phyloP scores from a whole-genome alignment of 305 asterid species.

The Ajuga reptans region DNA sequence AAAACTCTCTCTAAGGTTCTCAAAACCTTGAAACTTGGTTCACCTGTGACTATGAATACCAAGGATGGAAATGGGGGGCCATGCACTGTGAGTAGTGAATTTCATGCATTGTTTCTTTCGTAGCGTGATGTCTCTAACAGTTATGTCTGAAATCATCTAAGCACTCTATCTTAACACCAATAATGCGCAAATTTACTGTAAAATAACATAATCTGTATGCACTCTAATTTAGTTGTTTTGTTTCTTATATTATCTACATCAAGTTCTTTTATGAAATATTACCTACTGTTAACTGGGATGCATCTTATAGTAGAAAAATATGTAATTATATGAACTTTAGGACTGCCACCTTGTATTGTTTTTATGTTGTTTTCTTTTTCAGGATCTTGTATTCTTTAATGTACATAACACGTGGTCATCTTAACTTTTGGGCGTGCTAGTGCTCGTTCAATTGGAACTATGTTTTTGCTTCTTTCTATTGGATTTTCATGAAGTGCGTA shows the following conservation, averaged over 20 bases:
- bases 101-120: conserved; percentile 8
- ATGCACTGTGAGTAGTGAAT: conserved; percentile 64
- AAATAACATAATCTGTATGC: not conserved
- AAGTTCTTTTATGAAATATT: not conserved
- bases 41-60: conserved; percentile 51
- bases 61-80: conserved; percentile 92
- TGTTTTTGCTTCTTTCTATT: conserved; percentile 6
- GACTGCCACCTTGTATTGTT: not conserved
- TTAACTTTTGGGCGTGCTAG: not conserved
- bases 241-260: not conserved
- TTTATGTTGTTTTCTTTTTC: conserved; percentile 9
- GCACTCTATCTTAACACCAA: not conserved
- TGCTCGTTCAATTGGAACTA: conserved; percentile 1
- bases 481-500: not conserved
- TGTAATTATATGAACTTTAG: not conserved
- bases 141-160: not conserved
- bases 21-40: conserved; percentile 65
- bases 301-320: not conserved
- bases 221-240: not conserved
- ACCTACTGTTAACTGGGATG: conserved; percentile 6
- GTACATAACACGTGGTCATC: not conserved
- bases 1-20: conserved; percentile 91
- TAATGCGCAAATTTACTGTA: conserved; percentile 13
- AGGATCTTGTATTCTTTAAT: conserved; percentile 7
- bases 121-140: not conserved